A percentile compares a stretch with the other conserved stretches of the same genome.
These are phyloP conservation scores for Oryza australiensis DNA, from an alignment of 176 grass and related monocot genomes.

Conservation along the genomic window DNA sequence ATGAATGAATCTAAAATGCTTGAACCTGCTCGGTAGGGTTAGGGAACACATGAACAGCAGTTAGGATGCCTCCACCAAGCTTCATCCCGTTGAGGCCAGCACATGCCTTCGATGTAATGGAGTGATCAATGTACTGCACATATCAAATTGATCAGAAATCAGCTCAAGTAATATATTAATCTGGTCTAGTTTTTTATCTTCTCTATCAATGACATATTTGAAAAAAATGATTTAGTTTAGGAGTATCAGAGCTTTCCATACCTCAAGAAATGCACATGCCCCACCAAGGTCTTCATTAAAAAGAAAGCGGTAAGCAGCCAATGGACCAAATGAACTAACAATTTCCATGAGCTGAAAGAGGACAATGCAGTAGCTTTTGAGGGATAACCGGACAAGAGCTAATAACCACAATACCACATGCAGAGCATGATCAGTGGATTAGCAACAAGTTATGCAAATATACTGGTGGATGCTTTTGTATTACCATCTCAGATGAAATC, in stretches of 20 bases:
- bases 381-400: background rate
- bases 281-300: constrained; percentile 67
- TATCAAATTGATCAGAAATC: constrained; percentile 38
- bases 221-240: constrained; percentile 13
- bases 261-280: constrained; percentile 90
- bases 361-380: constrained; percentile 31
- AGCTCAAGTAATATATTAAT: constrained; percentile 17
- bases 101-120: constrained; percentile 83
- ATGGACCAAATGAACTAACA: constrained; percentile 73
- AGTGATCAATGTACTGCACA: constrained; percentile 75
- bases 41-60: constrained; percentile 64
- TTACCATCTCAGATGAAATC: constrained; percentile 86
- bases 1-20: constrained; percentile 35
- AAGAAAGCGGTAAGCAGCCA: constrained; percentile 68
- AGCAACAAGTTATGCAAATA: constrained; percentile 30
- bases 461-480: constrained; percentile 18
- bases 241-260: constrained; percentile 36
- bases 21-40: constrained; percentile 53
- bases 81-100: constrained; percentile 94
- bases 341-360: constrained; percentile 92
- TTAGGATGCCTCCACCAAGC: constrained; percentile 71
- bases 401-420: background rate
- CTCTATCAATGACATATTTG: background rate
- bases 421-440: constrained; percentile 29
- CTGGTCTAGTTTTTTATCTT: background rate